Base-by-base conservation (phyloP, 371 early-diverging fungal genomes). In the Lichtheimia ornata region DNA sequence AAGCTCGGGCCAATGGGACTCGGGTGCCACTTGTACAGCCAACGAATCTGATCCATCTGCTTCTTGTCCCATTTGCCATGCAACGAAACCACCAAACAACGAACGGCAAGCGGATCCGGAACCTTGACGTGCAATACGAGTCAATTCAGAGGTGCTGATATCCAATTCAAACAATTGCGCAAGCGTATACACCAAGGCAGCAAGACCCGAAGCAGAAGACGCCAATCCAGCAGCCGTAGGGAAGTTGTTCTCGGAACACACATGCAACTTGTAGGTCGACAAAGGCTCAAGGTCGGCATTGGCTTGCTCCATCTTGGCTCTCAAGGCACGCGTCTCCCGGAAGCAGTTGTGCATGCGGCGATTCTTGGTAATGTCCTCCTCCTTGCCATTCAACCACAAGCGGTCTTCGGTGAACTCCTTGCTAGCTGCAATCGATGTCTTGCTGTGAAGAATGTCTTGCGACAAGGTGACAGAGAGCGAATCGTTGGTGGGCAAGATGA, bases 151-250 rank as follows among this genome's bases (percentile, higher is more conserved):
- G 22, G 79, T 73, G 25, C 82, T 72, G 61, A 88, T 76, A 9
- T 85, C 81, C 60, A 93, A 77, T 53, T 90, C 82, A 68, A 87
- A 94, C 53, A 97, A 81, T 64, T 89, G 70, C 42, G 94, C 82
- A 54, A 99, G 71, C 0, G 95, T 92, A 60, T 84, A 91, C 43
- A 95, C 96, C 44, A 99, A 82, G 62, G 95, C 95, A 20, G 99
- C 97, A 56, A 94, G 93, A 4, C 99, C 99, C 13, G 96, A 94
- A 15, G 99, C 99, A 17, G 97, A 96, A 47, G 97, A 97, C n/a
- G 99, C 99, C 43, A 99, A 81, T n/a, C 99, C 99, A 7, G 98
- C 98, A 40, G 98, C 98, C 6, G 99, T 97, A 20, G 99, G 99
- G 73, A 99, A 99, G 84, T 96, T 98, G 88, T 99, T 99, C 65